phyloP scores from a whole-genome alignment of 1,139 yeast species.

The Saccharomyces hybrid region DNA sequence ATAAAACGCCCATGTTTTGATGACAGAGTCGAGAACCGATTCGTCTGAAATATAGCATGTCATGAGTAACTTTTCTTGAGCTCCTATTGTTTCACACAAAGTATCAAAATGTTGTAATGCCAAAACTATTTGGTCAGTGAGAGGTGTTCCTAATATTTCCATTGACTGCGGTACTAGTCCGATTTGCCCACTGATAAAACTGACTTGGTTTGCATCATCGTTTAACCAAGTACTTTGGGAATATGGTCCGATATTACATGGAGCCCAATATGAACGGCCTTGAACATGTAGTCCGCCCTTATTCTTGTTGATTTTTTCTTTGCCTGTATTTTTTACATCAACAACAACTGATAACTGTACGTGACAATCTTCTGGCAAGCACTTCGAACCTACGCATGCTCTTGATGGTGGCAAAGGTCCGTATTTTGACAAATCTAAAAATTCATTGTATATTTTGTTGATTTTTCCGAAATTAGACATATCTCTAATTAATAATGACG shows the following conservation, averaged over 20 bases:
- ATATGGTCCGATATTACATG: conserved; percentile 95
- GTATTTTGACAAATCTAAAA: conserved; percentile 36
- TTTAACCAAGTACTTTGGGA: conserved; percentile 66
- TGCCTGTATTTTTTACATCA: conserved; percentile 16
- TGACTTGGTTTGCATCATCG: conserved; percentile 38
- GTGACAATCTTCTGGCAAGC: conserved; percentile 33
- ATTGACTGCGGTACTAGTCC: conserved; percentile 71
- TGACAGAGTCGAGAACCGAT: conserved; percentile 30
- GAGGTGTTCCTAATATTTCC: conserved; percentile 35
- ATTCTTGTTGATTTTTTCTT: conserved; percentile 8
- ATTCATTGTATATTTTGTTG: conserved; percentile 50
- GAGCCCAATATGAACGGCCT: conserved; percentile 95
- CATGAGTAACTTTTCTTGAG: conserved; percentile 39
- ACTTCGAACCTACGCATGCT: conserved; percentile 62
- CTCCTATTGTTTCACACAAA: conserved; percentile 51
- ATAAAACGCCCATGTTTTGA: conserved; percentile 36
- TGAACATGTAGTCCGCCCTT: conserved; percentile 79
- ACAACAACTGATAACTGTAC: conserved; percentile 57
- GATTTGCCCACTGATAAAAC: conserved; percentile 85
- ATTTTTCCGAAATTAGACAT: conserved; percentile 58
- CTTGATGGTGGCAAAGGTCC: conserved; percentile 78
- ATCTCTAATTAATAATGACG: conserved; percentile 52
- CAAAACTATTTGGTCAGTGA: conserved; percentile 39
- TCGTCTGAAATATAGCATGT: conserved; percentile 47
- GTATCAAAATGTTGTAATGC: conserved; percentile 68